These are phyloP conservation scores for Podospora australis DNA, from an alignment of 495 filamentous ascomycete species.

Conservation along the genomic window DNA sequence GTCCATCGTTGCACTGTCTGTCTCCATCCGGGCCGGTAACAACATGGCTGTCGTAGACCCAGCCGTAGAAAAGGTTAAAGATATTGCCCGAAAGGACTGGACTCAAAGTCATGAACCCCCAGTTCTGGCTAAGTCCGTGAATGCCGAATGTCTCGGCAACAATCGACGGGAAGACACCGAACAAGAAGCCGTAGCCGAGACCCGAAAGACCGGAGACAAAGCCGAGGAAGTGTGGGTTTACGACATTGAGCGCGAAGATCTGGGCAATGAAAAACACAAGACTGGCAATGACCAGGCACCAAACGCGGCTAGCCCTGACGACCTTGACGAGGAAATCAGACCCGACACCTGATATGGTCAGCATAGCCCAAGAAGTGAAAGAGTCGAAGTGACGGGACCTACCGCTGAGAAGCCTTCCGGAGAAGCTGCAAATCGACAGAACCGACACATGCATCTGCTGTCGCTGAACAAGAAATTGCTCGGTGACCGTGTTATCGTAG, in stretches of 20 bases:
- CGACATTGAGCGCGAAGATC: constrained; percentile 67
- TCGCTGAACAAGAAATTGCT: constrained; percentile 69
- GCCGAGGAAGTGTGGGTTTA: constrained; percentile 70
- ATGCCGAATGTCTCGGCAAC: constrained; percentile 90
- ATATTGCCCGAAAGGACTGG: constrained; percentile 81
- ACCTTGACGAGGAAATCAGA: constrained; percentile 83
- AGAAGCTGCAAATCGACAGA: constrained; percentile 76
- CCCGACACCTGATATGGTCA: constrained; percentile 59
- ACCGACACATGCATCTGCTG: constrained; percentile 93
- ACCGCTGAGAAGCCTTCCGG: constrained; percentile 73
- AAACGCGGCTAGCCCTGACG: constrained; percentile 72
- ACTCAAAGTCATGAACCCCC: constrained; percentile 87
- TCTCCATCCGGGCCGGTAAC: constrained; percentile 60
- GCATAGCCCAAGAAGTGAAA: background rate
- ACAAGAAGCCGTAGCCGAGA: constrained; percentile 87
- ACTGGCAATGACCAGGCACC: constrained; percentile 77
- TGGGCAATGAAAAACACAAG: constrained; percentile 76
- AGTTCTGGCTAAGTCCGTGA: constrained; percentile 81
- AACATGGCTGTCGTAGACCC: constrained; percentile 74
- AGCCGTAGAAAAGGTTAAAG: constrained; percentile 85
- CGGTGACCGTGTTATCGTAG: constrained; percentile 66
- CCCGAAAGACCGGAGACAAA: constrained; percentile 79
- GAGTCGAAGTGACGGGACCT: constrained; percentile 15
- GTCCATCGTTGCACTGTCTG: constrained; percentile 68
- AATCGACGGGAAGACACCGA: constrained; percentile 89